Evolutionary conservation across 495 filamentous ascomycete species (phyloP).

Genomic region (Aspergillus bertholletiae): DNA sequence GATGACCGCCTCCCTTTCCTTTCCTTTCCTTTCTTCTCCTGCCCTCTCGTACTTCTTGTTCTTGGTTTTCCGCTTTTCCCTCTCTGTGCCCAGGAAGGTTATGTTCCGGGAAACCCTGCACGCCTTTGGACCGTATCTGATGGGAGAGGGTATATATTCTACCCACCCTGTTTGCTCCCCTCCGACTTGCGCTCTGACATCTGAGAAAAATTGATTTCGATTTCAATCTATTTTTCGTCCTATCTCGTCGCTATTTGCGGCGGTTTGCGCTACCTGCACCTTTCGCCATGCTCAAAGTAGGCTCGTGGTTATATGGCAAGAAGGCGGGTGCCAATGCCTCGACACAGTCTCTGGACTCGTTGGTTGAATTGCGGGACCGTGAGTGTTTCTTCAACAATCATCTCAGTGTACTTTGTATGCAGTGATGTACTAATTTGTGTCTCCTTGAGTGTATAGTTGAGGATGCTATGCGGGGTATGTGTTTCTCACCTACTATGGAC

Average conservation of each 20-base stretch:
- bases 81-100: conserved; percentile 4
- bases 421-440: conserved; percentile 18
- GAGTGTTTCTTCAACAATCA: conserved; percentile 23
- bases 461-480: conserved; percentile 58
- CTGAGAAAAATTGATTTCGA: conserved; percentile 4
- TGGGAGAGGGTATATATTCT: conserved; percentile 29
- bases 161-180: conserved; percentile 27
- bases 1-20: conserved; percentile 11
- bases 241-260: not conserved
- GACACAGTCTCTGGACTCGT: conserved; percentile 55
- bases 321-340: conserved; percentile 46
- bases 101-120: conserved; percentile 24
- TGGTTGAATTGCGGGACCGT: conserved; percentile 59
- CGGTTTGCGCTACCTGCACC: not conserved
- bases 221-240: conserved; percentile 1
- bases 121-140: conserved; percentile 14
- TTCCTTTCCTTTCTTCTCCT: no score
- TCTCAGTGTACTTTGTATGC: not conserved
- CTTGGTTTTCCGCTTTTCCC: conserved; percentile 4
- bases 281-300: conserved; percentile 39
- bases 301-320: conserved; percentile 56
- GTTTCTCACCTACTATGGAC: not conserved
- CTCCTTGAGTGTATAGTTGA: conserved; percentile 45
- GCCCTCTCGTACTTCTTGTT: conserved; percentile 3
- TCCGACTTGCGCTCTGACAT: conserved; percentile 15